These are phyloP conservation scores for Candida sanyaensis DNA, from an alignment of 1,139 yeast genomes.

Conservation along the genomic window DNA sequence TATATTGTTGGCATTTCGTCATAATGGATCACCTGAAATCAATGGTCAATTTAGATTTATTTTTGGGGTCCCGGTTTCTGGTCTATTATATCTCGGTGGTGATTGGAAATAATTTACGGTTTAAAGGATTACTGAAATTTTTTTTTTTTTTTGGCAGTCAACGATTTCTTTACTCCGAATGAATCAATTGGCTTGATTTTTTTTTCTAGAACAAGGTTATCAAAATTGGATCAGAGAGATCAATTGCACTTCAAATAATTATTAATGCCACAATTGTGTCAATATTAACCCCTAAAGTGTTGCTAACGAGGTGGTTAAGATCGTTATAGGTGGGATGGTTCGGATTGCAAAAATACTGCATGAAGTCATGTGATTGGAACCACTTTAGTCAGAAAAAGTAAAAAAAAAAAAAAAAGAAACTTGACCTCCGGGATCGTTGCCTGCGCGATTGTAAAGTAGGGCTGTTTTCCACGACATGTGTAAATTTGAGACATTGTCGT, in stretches of 20 bases:
- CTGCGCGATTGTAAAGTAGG: no score
- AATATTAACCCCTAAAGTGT: no score
- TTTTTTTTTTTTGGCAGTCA: slow-evolving; percentile 3
- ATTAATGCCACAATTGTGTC: neutral
- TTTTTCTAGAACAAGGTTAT: no score
- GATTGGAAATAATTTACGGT: neutral
- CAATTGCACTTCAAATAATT: neutral
- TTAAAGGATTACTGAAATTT: neutral
- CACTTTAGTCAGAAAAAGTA: neutral
- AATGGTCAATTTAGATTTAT: neutral
- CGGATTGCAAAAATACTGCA: neutral
- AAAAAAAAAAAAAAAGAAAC: neutral
- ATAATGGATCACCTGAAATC: no score
- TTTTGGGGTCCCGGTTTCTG: neutral
- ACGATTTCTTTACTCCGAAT: neutral
- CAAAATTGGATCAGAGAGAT: neutral
- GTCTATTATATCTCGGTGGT: no score
- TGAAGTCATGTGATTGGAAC: slow-evolving; percentile 4
- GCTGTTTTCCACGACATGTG: no score
- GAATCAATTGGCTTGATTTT: no score
- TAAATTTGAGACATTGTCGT: no score
- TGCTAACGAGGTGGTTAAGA: no score
- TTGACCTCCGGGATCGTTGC: neutral
- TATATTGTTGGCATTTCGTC: no score
- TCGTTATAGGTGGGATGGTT: neutral